Evolutionary conservation across 768 basidiomycete species (phyloP), one percentile per base, ranked within the genome.

Genomic region (Hericium rajendrae): DNA sequence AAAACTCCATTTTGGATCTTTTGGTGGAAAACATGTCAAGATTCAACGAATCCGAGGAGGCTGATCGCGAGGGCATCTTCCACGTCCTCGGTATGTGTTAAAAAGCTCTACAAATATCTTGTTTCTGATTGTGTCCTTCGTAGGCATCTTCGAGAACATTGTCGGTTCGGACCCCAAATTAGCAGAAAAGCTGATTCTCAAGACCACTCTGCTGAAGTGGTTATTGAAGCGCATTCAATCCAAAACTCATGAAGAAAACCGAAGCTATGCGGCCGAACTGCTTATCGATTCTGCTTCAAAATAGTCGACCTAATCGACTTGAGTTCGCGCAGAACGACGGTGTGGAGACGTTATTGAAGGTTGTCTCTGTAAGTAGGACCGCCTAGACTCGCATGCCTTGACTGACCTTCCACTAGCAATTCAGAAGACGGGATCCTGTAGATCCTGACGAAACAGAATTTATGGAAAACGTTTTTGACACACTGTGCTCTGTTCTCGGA

Each of bases 401-500:
- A 57, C 39, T 32, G 41, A 64, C 53, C 38, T 28, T 48, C 55
- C 20, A 55, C 20, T 61, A 97, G 93, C 87, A 88, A 83, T 98
- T 86, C 68, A 86, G 94, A 43, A 79, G 81, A 67, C 79, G 83
- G 56, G 90, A 97, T 66, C 95, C 95, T 13, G 73, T 74, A 0
- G 86, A 94, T 61, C 78, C 86, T 8, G 97, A 98, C 60, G 97
- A 99, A 72, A 77, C 83, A 4, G 97, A 99, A 69, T 98, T 93
- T 71, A 94, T 98, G 94, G 97, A 98, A 68, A 98, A 99, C 69
- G 66, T 92, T 3, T 98, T 98, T 67, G 91, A 97, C 67, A 71
- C 85, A 0, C 71, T 99, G 22, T 98, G 97, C 68, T 94, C 94
- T 0, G 79, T 86, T 0, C 75, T 98, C 22, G 81, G 76, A 38